These are phyloP conservation scores for Diospyros lotus DNA, from an alignment of 148 eudicot genomes.

Conservation along the genomic window DNA sequence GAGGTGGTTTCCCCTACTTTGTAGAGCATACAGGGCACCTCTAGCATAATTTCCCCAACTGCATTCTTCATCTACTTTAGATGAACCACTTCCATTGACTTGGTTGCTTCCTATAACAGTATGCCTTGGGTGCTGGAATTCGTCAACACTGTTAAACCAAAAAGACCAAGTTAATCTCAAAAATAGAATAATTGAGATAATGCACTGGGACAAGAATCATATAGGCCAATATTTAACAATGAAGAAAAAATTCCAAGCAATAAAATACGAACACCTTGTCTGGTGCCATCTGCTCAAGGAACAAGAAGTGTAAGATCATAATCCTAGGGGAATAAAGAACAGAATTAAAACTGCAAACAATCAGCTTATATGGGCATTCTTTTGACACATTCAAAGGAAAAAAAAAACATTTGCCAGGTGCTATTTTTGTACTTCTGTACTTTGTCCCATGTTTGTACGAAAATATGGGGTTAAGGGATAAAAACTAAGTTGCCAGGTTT, in stretches of 20 bases:
- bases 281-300: too few species aligned
- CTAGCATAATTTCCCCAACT: constrained; percentile 90
- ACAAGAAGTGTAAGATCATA: too few species aligned
- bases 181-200: background rate
- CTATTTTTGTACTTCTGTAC: too few species aligned
- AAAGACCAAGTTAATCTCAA: background rate
- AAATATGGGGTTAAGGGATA: too few species aligned
- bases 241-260: background rate
- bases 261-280: too few species aligned
- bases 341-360: too few species aligned
- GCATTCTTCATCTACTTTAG: constrained; percentile 47
- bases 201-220: background rate
- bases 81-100: constrained; percentile 26
- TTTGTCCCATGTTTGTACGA: too few species aligned
- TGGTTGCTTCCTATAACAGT: constrained; percentile 30
- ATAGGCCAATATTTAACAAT: background rate
- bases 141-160: constrained; percentile 54
- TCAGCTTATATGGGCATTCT: too few species aligned
- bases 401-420: too few species aligned
- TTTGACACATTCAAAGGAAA: too few species aligned
- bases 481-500: too few species aligned
- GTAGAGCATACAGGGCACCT: constrained; percentile 91
- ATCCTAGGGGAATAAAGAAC: too few species aligned
- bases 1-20: constrained; percentile 56
- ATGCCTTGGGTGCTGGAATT: constrained; percentile 44